phyloP scores from a whole-genome alignment of 1,284 basidiomycete genomes.

The Wolfiporia cocos region DNA sequence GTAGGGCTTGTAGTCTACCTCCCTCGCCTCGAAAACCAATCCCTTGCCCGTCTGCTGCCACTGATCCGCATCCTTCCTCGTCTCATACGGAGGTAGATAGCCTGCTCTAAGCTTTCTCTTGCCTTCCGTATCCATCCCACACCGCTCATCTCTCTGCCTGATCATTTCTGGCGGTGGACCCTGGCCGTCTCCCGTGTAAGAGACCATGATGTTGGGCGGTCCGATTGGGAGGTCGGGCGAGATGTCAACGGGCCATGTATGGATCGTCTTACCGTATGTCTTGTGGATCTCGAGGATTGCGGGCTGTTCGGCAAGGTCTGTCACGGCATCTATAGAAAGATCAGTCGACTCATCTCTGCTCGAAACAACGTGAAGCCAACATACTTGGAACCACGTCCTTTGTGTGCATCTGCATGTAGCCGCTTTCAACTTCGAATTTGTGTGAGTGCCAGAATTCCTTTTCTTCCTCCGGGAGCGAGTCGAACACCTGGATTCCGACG shows the following conservation, averaged over 20 bases:
- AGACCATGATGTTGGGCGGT: slow-evolving; percentile 41
- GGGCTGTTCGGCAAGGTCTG: slow-evolving; percentile 36
- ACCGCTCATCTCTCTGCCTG: slow-evolving; percentile 28
- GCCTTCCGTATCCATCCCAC: slow-evolving; percentile 28
- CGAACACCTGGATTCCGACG: slow-evolving; percentile 27
- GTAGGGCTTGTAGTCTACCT: slow-evolving; percentile 14
- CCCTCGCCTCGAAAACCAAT: slow-evolving; percentile 20
- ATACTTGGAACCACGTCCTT: slow-evolving; percentile 34
- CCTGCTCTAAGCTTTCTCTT: slow-evolving; percentile 30
- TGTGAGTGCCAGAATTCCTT: slow-evolving; percentile 46
- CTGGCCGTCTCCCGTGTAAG: slow-evolving; percentile 34
- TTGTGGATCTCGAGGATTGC: slow-evolving; percentile 42
- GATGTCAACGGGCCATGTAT: slow-evolving; percentile 40
- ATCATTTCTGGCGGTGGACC: slow-evolving; percentile 27
- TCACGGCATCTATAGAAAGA: slow-evolving; percentile 21
- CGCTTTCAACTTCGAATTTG: slow-evolving; percentile 39
- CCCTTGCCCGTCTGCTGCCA: slow-evolving; percentile 30
- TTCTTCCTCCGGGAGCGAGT: slow-evolving; percentile 36
- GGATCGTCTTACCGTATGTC: slow-evolving; percentile 48
- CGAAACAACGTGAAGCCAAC: too few species aligned
- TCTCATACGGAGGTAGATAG: slow-evolving; percentile 35
- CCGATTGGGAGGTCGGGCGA: slow-evolving; percentile 43
- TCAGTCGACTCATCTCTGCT: not conserved
- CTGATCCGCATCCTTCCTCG: slow-evolving; percentile 30
- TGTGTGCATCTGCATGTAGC: slow-evolving; percentile 37